These are phyloP conservation scores for Xylaria sp. DNA, from an alignment of 2,329 filamentous ascomycete species.

Conservation along the genomic window DNA sequence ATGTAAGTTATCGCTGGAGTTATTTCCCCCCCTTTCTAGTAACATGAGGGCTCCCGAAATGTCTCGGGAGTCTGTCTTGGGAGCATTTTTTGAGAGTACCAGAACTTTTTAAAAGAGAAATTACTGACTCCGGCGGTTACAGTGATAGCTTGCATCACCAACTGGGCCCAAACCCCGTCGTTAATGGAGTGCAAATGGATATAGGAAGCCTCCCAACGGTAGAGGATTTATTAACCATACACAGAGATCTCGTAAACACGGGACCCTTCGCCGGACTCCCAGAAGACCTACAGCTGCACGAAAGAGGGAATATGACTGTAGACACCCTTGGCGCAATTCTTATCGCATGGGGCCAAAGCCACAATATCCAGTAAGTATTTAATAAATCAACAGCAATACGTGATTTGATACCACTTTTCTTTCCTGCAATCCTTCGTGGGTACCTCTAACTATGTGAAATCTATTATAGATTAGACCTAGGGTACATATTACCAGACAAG, in stretches of 20 bases:
- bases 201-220: conserved; percentile 5
- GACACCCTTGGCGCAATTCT: conserved; percentile 8
- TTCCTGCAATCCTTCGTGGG: neutral
- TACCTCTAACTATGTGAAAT: neutral
- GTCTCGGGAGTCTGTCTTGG: too few species aligned
- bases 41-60: too few species aligned
- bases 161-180: conserved; percentile 13
- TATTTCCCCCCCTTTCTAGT: too few species aligned
- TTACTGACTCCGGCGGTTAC: too few species aligned
- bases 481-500: neutral
- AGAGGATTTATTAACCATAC: neutral
- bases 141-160: conserved; percentile 35
- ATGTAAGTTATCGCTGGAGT: too few species aligned
- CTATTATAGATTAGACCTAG: conserved; percentile 19
- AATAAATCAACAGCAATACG: too few species aligned
- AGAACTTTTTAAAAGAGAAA: too few species aligned
- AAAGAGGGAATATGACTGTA: neutral
- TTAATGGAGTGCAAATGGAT: conserved; percentile 22
- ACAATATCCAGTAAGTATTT: conserved; percentile 18
- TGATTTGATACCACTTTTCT: neutral
- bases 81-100: too few species aligned
- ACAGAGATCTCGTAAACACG: neutral
- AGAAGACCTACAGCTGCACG: too few species aligned
- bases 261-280: too few species aligned
- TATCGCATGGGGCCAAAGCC: neutral